These are phyloP conservation scores for Fusarium mexicanum DNA, from an alignment of 2,329 filamentous ascomycete genomes.

Conservation along the genomic window DNA sequence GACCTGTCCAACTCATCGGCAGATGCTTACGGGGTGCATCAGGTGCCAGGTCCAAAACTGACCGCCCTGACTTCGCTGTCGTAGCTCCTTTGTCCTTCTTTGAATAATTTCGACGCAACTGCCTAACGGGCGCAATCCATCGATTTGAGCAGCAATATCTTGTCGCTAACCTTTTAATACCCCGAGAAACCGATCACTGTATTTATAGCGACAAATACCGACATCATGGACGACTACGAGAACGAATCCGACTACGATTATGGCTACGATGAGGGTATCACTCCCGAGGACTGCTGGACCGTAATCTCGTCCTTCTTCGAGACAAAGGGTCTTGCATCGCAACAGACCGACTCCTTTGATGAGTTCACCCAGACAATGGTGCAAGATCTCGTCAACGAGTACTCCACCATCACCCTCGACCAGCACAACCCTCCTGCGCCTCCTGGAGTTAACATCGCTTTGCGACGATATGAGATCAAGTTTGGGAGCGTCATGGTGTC, in stretches of 20 bases:
- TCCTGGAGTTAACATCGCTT: conserved; percentile 81
- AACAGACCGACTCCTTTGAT: conserved; percentile 98
- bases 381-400: conserved; percentile 93
- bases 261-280: conserved; percentile 78
- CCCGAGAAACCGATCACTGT: not conserved
- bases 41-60: conserved; percentile 47
- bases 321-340: conserved; percentile 92
- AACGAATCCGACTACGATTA: conserved; percentile 74
- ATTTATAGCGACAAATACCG: not conserved
- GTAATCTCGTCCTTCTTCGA: conserved; percentile 98
- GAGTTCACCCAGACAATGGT: conserved; percentile 95
- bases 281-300: conserved; percentile 97
- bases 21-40: conserved; percentile 48
- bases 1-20: conserved; percentile 37
- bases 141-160: not conserved
- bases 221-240: conserved; percentile 65
- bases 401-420: conserved; percentile 90
- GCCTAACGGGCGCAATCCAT: conserved; percentile 15
- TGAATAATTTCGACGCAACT: conserved; percentile 29
- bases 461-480: conserved; percentile 94
- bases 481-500: conserved; percentile 92
- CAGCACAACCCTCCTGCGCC: conserved; percentile 83
- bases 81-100: conserved; percentile 31
- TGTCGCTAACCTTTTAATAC: conserved; percentile 4
- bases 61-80: conserved; percentile 44